A percentile compares a stretch with the other conserved stretches of the same genome.
phyloP scores from a whole-genome alignment of 768 basidiomycete species.

The Lyophyllum shimeji region DNA sequence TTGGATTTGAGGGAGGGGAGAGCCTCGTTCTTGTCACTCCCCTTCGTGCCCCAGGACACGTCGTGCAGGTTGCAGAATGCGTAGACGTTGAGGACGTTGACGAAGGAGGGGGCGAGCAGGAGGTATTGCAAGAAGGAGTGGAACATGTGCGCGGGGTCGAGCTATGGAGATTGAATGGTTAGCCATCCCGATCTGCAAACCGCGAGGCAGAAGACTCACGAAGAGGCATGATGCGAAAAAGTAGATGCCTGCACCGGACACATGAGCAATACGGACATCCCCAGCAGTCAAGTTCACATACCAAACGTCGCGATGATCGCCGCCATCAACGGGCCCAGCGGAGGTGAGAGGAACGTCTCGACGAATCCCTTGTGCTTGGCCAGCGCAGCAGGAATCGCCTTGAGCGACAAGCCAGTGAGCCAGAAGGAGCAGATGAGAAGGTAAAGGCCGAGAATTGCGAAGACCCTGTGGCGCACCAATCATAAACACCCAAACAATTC shows the following conservation, averaged over 20 bases:
- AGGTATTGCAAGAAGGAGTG: conserved; percentile 92
- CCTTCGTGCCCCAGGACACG: conserved; percentile 95
- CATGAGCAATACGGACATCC: not conserved
- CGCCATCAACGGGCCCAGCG: conserved; percentile 79
- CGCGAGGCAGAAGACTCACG: conserved; percentile 44
- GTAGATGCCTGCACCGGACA: conserved; percentile 60
- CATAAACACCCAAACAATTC: not conserved
- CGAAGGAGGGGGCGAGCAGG: conserved; percentile 87
- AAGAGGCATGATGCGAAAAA: conserved; percentile 81
- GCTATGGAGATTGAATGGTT: conserved; percentile 41
- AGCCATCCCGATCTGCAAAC: not conserved
- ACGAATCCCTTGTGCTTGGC: conserved; percentile 57
- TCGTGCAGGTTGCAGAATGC: conserved; percentile 97
- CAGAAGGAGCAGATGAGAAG: conserved; percentile 85
- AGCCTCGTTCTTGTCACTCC: conserved; percentile 81
- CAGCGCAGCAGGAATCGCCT: conserved; percentile 46
- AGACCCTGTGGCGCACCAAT: conserved; percentile 53
- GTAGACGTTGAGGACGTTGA: conserved; percentile 93
- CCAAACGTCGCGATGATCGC: conserved; percentile 90
- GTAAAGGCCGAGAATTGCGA: conserved; percentile 82
- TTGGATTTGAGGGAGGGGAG: conserved; percentile 64
- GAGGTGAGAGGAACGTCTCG: conserved; percentile 66
- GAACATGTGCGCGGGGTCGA: conserved; percentile 97
- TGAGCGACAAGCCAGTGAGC: conserved; percentile 79
- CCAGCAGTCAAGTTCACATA: conserved; percentile 23